Percentiles rank a stretch among this genome's conserved stretches.
Conservation (phyloP, 805 yeast species). For the Candida tammaniensis region DNA sequence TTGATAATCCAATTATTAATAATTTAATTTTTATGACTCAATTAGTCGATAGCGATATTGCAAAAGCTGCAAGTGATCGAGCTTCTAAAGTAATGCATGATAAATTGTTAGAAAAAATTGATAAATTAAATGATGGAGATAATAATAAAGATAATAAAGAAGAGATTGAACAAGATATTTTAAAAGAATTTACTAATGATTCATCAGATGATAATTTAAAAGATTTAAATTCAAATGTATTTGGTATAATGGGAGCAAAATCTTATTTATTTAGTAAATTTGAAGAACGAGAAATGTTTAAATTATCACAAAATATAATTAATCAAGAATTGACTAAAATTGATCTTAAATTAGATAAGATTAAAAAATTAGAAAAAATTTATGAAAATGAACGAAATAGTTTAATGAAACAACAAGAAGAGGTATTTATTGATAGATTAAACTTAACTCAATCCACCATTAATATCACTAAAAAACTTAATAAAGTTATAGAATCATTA, state of each 20-base stretch:
- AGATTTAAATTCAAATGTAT: conserved; percentile 65
- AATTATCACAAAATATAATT: conserved; percentile 52
- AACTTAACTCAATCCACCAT: conserved; percentile 62
- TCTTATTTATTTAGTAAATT: conserved; percentile 75
- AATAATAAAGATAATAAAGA: conserved; percentile 9
- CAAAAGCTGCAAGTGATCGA: conserved; percentile 71
- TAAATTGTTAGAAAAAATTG: conserved; percentile 23
- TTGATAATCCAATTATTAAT: conserved; percentile 91
- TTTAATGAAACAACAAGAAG: conserved; percentile 62
- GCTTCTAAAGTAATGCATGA: conserved; percentile 54
- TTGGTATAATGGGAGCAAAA: conserved; percentile 76
- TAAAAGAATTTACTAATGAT: conserved; percentile 8
- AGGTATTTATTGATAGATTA: conserved; percentile 60
- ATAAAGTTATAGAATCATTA: conserved; percentile 23
- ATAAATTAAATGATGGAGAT: conserved; percentile 2
- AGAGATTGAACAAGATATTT: conserved; percentile 4
- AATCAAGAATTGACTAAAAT: conserved; percentile 63
- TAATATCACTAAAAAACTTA: conserved; percentile 46
- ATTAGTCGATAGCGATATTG: conserved; percentile 81
- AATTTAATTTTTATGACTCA: conserved; percentile 87
- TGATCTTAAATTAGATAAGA: conserved; percentile 58
- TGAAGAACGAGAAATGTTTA: conserved; percentile 76
- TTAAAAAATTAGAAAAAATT: conserved; percentile 61
- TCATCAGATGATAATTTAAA: conserved; percentile 27
- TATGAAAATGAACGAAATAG: conserved; percentile 62